Percentiles rank a stretch among this genome's conserved stretches.
phyloP scores from a whole-genome alignment of 2,329 filamentous ascomycete genomes.

The Xylariales sp. region DNA sequence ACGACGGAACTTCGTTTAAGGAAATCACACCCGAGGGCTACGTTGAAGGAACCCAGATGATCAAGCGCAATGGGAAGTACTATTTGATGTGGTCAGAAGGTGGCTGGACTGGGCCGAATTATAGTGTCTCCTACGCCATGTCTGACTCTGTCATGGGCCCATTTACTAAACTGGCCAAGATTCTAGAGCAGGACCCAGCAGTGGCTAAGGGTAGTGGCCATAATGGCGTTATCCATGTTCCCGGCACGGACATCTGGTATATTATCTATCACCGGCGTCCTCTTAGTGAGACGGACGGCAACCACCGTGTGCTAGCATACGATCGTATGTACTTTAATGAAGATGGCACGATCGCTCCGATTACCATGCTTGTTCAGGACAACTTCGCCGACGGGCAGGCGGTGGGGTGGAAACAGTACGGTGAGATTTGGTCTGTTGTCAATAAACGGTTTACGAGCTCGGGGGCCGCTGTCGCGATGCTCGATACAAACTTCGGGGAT shows the following conservation, averaged over 20 bases:
- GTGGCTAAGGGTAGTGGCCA: constrained; percentile 55
- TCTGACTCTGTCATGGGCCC: constrained; percentile 55
- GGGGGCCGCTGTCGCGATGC: constrained; percentile 45
- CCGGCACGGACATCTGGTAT: constrained; percentile 55
- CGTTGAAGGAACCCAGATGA: constrained; percentile 58
- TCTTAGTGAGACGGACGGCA: constrained; percentile 57
- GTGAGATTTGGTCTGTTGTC: constrained; percentile 44
- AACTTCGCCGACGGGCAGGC: constrained; percentile 56
- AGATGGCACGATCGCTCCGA: constrained; percentile 55
- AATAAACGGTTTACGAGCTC: constrained; percentile 44
- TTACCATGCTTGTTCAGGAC: constrained; percentile 59
- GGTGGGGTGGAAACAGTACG: constrained; percentile 52
- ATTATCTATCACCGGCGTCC: constrained; percentile 60
- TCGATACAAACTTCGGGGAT: constrained; percentile 54
- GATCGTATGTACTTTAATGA: constrained; percentile 61
- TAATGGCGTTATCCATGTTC: constrained; percentile 55
- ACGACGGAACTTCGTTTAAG: constrained; percentile 53
- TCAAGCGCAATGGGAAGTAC: constrained; percentile 56
- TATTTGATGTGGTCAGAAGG: constrained; percentile 60
- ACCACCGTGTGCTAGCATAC: constrained; percentile 60
- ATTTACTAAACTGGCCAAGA: constrained; percentile 54
- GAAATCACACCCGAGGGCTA: constrained; percentile 61
- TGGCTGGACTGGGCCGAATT: constrained; percentile 59
- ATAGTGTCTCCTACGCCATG: constrained; percentile 58
- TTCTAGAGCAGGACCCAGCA: constrained; percentile 52